Evolutionary conservation across 2,329 filamentous ascomycete species (phyloP), one percentile per base, ranked within the genome.

Genomic region (Epicoccum sorghinum): DNA sequence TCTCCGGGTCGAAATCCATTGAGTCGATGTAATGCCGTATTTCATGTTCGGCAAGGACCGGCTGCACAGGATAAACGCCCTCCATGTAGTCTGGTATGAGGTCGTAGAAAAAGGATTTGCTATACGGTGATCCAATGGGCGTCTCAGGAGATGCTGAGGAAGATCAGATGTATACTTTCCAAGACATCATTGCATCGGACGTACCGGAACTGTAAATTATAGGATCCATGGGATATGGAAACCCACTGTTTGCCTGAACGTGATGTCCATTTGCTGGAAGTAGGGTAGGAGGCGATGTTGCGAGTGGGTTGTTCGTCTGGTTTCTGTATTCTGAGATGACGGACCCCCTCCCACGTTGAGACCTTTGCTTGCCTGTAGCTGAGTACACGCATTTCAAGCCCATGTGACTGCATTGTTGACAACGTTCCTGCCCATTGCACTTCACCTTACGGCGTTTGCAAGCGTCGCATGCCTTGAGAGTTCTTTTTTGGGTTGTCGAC

Each of bases 21-120:
- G 25, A 62, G 52, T 63, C 47, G 27, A 73, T 71, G 38, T 67
- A 71, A 12, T 64, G 61, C 27, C 64, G 55, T 12, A 81, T 64
- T 52, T 81, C 79, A 8, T 65, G 60, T 25, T 76, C 74, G 1
- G 75, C 65, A 47, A 82, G 75, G 51, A 82, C 72, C 4, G 79
- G 79, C 38, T 78, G 77, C 36, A 80, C 75, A 1, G 79, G 79
- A 58, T 80, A 82, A 13, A 81, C 77, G 14, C 73, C 73, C 25
- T 69, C 61, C 59, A 76, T 69, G 49, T 80, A 81, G 41, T 79
- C 74, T 13, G 77, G 74, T 27, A 81, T 63, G 7, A 81, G 68
- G n/a, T 74, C 70, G 29, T 75, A 58, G 48, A 80, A 79, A 67
- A 77, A 78, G 3, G 59, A 37, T 45, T 65, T 63, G 54, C 41